Percentiles rank a stretch among this genome's conserved stretches.
Evolutionary conservation across 1,284 basidiomycete genomes (phyloP).

Genomic region (Cryptococcus maquisensis): DNA sequence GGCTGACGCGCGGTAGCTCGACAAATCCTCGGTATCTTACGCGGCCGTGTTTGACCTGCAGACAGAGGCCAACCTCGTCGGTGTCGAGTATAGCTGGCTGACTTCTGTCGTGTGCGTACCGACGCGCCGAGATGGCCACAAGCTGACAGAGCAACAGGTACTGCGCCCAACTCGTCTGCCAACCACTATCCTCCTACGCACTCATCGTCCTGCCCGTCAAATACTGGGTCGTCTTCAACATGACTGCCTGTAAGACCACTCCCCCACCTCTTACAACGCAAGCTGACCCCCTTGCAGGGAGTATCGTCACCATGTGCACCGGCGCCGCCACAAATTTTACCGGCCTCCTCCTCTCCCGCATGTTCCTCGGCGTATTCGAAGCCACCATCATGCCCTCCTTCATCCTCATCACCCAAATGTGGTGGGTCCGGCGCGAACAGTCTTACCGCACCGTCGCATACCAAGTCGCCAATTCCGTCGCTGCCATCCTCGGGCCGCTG

Average conservation of each 20-base stretch:
- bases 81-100: slow-evolving; percentile 35
- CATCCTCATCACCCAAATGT: slow-evolving; percentile 39
- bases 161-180: slow-evolving; percentile 37
- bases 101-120: slow-evolving; percentile 25
- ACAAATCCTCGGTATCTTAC: slow-evolving; percentile 44
- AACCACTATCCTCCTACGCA: slow-evolving; percentile 39
- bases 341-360: slow-evolving; percentile 33
- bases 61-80: slow-evolving; percentile 19
- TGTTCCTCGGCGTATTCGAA: slow-evolving; percentile 41
- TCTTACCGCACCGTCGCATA: slow-evolving; percentile 43
- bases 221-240: slow-evolving; percentile 43
- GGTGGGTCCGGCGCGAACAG: slow-evolving; percentile 41
- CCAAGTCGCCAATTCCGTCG: slow-evolving; percentile 36
- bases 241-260: slow-evolving; percentile 20
- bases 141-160: slow-evolving; percentile 14
- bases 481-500: slow-evolving; percentile 41
- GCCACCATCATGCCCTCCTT: slow-evolving; percentile 37
- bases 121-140: no score
- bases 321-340: slow-evolving; percentile 33
- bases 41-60: slow-evolving; percentile 42
- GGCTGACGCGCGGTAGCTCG: slow-evolving; percentile 27
- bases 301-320: slow-evolving; percentile 36
- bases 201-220: slow-evolving; percentile 41
- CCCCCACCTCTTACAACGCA: background rate
- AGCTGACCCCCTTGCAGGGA: slow-evolving; percentile 14